Conservation (phyloP, 2,329 filamentous ascomycete species). For the Hypomyces perniciosus region DNA sequence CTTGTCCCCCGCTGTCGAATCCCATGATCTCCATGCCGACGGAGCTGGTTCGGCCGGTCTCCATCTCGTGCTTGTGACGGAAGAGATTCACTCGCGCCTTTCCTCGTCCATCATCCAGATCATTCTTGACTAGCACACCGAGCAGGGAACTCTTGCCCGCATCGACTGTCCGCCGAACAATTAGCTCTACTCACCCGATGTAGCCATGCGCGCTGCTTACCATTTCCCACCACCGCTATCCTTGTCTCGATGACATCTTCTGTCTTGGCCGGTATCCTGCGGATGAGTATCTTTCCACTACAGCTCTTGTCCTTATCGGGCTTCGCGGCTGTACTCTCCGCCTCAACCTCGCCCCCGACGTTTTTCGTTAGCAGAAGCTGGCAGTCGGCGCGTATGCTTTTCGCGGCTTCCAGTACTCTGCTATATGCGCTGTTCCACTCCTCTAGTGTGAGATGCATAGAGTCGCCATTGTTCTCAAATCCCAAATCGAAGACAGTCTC, state of each 20-base stretch:
- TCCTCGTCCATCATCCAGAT: constrained; percentile 88
- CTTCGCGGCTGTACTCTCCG: constrained; percentile 45
- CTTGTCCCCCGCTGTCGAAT: constrained; percentile 80
- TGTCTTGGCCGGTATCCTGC: constrained; percentile 64
- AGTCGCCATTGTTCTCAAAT: constrained; percentile 81
- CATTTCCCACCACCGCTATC: constrained; percentile 95
- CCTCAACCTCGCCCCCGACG: constrained; percentile 71
- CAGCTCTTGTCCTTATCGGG: constrained; percentile 65
- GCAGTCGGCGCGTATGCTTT: constrained; percentile 64
- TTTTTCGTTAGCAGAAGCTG: constrained; percentile 85
- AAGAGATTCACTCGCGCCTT: constrained; percentile 94
- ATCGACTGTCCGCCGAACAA: constrained; percentile 54
- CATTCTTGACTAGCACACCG: constrained; percentile 91
- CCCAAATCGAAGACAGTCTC: constrained; percentile 91
- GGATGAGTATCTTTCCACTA: constrained; percentile 80
- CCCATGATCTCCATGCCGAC: constrained; percentile 99
- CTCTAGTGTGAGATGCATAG: constrained; percentile 66
- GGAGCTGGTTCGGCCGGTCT: constrained; percentile 89
- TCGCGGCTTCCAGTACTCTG: constrained; percentile 60
- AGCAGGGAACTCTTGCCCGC: constrained; percentile 96
- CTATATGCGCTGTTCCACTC: constrained; percentile 71
- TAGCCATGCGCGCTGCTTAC: constrained; percentile 33
- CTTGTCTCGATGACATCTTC: constrained; percentile 93
- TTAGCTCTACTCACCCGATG: neutral
- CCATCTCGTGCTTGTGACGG: constrained; percentile 95